phyloP scores from a whole-genome alignment of 2,329 filamentous ascomycete genomes.

The Trichoderma pleuroti region DNA sequence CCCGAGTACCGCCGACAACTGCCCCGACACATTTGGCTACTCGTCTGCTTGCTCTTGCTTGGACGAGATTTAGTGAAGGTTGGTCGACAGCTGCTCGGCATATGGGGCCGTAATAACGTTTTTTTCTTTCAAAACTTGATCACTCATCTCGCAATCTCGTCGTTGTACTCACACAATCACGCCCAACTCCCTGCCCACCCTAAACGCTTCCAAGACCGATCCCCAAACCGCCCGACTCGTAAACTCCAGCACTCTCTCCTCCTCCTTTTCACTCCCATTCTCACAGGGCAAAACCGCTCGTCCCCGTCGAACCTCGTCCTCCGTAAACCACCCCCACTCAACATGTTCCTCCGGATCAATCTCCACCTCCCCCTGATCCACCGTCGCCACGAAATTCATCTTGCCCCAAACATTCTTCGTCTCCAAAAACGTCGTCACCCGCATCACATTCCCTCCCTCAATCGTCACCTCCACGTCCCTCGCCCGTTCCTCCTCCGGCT shows the following conservation, averaged over 20 bases:
- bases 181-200: conserved; percentile 20
- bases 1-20: too few relatives aligned
- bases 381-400: conserved; percentile 30
- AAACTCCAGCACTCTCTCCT: conserved; percentile 28
- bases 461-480: neutral
- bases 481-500: conserved; percentile 19
- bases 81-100: neutral
- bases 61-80: neutral
- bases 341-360: conserved; percentile 38
- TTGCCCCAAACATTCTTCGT: conserved; percentile 31
- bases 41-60: neutral
- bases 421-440: conserved; percentile 26
- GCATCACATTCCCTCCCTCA: neutral
- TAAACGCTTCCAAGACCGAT: conserved; percentile 34
- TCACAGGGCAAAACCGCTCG: conserved; percentile 14
- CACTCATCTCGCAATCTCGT: neutral
- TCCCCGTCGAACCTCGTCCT: conserved; percentile 32
- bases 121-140: too few relatives aligned
- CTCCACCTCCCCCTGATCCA: conserved; percentile 21
- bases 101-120: neutral
- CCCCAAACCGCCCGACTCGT: conserved; percentile 33
- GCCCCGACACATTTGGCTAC: too few relatives aligned
- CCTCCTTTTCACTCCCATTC: neutral
- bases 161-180: neutral
- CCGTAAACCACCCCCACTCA: conserved; percentile 38